Conservation (phyloP, 2,329 filamentous ascomycete species). For the Leptographium galeiforme region DNA sequence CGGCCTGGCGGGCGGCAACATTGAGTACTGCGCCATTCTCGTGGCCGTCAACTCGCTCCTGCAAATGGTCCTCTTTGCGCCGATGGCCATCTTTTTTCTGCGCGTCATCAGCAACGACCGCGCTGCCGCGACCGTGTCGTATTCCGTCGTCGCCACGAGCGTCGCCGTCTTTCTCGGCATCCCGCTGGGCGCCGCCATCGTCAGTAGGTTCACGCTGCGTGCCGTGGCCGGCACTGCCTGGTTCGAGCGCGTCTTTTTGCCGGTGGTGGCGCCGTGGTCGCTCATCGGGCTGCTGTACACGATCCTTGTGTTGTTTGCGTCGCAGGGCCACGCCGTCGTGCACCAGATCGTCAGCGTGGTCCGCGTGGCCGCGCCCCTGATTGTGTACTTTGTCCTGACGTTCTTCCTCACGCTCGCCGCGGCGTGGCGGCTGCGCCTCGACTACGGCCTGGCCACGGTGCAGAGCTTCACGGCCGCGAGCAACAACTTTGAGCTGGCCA, state of each 20-base stretch:
- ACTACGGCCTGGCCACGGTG: slow-evolving; percentile 56
- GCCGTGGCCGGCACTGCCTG: slow-evolving; percentile 37
- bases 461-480: slow-evolving; percentile 84
- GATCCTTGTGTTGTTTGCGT: slow-evolving; percentile 74
- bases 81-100: slow-evolving; percentile 56
- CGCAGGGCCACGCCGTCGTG: slow-evolving; percentile 63
- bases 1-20: slow-evolving; percentile 54
- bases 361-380: slow-evolving; percentile 63
- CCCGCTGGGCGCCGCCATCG: slow-evolving; percentile 64
- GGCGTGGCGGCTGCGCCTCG: slow-evolving; percentile 54
- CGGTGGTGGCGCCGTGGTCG: slow-evolving; percentile 56
- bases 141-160: slow-evolving; percentile 59
- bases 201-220: slow-evolving; percentile 55
- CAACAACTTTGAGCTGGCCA: slow-evolving; percentile 88
- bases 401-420: slow-evolving; percentile 57
- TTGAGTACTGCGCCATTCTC: slow-evolving; percentile 71
- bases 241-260: slow-evolving; percentile 60
- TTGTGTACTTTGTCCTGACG: slow-evolving; percentile 68
- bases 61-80: slow-evolving; percentile 62
- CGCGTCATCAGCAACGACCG: slow-evolving; percentile 45
- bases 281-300: slow-evolving; percentile 78
- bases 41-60: slow-evolving; percentile 64
- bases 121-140: slow-evolving; percentile 29
- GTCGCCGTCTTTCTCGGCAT: slow-evolving; percentile 80
- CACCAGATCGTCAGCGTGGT: slow-evolving; percentile 75